phyloP scores from a whole-genome alignment of 345 rosid genomes.

The Euphorbia tirucalli region DNA sequence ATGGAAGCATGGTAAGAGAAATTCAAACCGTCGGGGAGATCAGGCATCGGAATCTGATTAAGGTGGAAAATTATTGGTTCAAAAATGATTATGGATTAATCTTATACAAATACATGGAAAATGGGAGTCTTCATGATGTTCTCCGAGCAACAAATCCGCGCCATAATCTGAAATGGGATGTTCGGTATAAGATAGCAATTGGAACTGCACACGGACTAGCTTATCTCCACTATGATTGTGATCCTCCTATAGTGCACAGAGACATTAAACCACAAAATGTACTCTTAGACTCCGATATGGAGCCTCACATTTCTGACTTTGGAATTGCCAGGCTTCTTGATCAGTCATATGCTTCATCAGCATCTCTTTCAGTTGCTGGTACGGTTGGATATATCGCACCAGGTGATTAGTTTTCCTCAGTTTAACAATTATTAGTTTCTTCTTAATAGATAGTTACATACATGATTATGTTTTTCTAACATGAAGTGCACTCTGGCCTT shows the following conservation, averaged over 20 bases:
- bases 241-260: constrained; percentile 71
- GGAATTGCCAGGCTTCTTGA: constrained; percentile 73
- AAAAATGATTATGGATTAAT: constrained; percentile 61
- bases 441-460: not conserved
- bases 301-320: constrained; percentile 77
- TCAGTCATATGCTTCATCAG: constrained; percentile 40
- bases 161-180: constrained; percentile 50
- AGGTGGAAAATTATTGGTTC: constrained; percentile 70
- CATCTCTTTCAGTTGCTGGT: constrained; percentile 40
- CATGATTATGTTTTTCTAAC: not conserved
- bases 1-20: constrained; percentile 57
- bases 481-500: not conserved
- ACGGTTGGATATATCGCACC: constrained; percentile 93
- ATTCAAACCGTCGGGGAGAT: constrained; percentile 55
- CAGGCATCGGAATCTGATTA: constrained; percentile 71
- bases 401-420: constrained; percentile 35
- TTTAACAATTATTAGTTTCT: not conserved
- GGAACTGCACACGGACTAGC: constrained; percentile 77
- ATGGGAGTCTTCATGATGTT: constrained; percentile 68
- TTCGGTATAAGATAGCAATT: constrained; percentile 53
- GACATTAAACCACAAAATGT: constrained; percentile 83
- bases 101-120: constrained; percentile 69
- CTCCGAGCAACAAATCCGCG: constrained; percentile 38
- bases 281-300: constrained; percentile 66
- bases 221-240: constrained; percentile 74